Percentiles rank a stretch among this genome's conserved stretches.
Evolutionary conservation across 2,329 filamentous ascomycete species (phyloP).

Genomic region (Aspergillus aculeatus): DNA sequence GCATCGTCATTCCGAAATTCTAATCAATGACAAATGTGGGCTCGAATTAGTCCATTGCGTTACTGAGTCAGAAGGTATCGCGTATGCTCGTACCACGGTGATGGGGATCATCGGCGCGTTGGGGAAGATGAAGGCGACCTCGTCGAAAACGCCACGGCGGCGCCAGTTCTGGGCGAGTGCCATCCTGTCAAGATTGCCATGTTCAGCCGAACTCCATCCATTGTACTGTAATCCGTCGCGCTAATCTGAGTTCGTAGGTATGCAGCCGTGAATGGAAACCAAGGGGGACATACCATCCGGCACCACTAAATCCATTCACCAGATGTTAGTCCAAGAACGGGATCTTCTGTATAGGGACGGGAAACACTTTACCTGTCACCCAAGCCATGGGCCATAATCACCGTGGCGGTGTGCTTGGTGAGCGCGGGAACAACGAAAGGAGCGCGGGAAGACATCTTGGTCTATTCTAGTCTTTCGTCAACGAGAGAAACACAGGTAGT

Average conservation of each 20-base stretch:
- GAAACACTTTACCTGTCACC: slow-evolving; percentile 69
- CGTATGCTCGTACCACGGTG: slow-evolving; percentile 58
- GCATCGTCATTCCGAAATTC: slow-evolving; percentile 78
- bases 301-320: slow-evolving; percentile 40
- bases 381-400: slow-evolving; percentile 91
- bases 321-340: slow-evolving; percentile 7
- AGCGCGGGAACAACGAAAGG: slow-evolving; percentile 75
- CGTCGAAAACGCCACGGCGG: slow-evolving; percentile 72
- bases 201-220: background rate
- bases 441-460: slow-evolving; percentile 46
- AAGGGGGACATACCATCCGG: slow-evolving; percentile 43
- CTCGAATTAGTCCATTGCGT: background rate
- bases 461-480: background rate
- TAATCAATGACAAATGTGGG: slow-evolving; percentile 31
- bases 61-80: background rate
- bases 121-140: slow-evolving; percentile 92
- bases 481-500: background rate
- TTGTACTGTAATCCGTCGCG: background rate
- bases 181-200: slow-evolving; percentile 48
- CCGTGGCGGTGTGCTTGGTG: slow-evolving; percentile 83
- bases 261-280: background rate
- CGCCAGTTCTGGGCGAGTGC: slow-evolving; percentile 86
- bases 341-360: background rate
- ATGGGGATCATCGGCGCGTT: slow-evolving; percentile 86
- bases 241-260: background rate